These are phyloP conservation scores for Vitis riparia DNA, from an alignment of 164 flowering plant genomes.

Conservation along the genomic window DNA sequence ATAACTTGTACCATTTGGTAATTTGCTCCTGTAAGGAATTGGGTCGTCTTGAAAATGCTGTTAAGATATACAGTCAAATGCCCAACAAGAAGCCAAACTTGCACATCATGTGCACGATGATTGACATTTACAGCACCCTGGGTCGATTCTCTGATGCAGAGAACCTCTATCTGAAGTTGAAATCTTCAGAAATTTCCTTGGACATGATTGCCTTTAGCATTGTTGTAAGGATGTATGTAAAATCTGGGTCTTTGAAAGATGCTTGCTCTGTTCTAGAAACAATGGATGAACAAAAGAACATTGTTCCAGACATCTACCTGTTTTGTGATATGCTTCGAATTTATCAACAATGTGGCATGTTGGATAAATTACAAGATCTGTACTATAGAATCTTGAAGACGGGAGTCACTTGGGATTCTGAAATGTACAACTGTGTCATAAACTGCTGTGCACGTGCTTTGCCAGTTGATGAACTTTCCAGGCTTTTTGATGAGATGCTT, in stretches of 20 bases:
- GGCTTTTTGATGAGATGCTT: slow-evolving; percentile 80
- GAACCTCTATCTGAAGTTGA: slow-evolving; percentile 54
- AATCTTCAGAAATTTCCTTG: slow-evolving; percentile 49
- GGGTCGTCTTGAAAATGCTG: slow-evolving; percentile 56
- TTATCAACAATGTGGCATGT: slow-evolving; percentile 67
- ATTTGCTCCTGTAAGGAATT: slow-evolving; percentile 90
- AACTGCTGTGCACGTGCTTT: slow-evolving; percentile 91
- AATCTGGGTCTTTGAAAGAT: slow-evolving; percentile 61
- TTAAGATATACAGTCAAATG: slow-evolving; percentile 57
- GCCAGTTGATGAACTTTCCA: slow-evolving; percentile 86
- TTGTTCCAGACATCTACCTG: slow-evolving; percentile 72
- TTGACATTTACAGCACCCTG: slow-evolving; percentile 70
- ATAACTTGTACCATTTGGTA: slow-evolving; percentile 81
- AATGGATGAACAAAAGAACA: slow-evolving; percentile 58
- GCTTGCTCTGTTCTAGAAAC: slow-evolving; percentile 70
- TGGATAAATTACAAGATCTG: slow-evolving; percentile 51
- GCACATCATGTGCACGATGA: slow-evolving; percentile 86
- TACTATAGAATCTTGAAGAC: slow-evolving; percentile 68
- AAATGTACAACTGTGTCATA: slow-evolving; percentile 85
- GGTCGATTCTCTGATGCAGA: slow-evolving; percentile 61
- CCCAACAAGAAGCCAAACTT: slow-evolving; percentile 60
- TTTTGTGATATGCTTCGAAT: slow-evolving; percentile 84
- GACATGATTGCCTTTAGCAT: slow-evolving; percentile 79
- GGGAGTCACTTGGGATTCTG: slow-evolving; percentile 73
- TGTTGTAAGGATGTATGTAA: slow-evolving; percentile 77